Base-by-base conservation (phyloP, 2,329 filamentous ascomycete genomes). In the Cryphonectria carpinicola region DNA sequence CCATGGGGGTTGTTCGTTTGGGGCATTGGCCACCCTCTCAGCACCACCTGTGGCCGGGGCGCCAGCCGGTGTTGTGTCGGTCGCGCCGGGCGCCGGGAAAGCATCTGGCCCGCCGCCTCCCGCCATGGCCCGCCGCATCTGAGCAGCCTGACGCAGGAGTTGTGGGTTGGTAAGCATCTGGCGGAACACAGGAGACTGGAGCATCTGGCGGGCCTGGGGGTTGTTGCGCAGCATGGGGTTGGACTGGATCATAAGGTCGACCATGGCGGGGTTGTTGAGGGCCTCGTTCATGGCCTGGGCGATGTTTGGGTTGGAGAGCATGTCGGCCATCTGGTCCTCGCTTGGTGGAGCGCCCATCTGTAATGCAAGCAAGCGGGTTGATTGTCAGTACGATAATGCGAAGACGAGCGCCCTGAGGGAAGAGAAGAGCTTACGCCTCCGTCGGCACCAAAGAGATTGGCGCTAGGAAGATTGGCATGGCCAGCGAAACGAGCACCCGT, bases 401-500 rank as follows among this genome's bases (percentile, higher is more conserved):
- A 52, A 46, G 22, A 54, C 65, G 14, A 14, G 46, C 25, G 35
- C 5, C 35, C 13, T 19, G 64, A 28, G 65, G 65, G 49, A 49
- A 63, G 61, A 67, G 32, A 62, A 25, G 71, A 58, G 89, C 94
- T 86, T 86, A 97, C 94, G 72, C 95, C 95, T 77, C 95, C 95
- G 79, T 98, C 95, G 37, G 95, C 93, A 19, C 96, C 95, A 80
- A 99, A 98, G 83, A 94, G 90, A 73, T 95, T 93, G 73, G 92
- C 90, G 69, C 92, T 93, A 4, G 96, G 96, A 54, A 99, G 87
- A 72, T 94, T 93, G 70, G 95, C 91, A 79, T 97, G 94, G 8
- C 96, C 96, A 58, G 96, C 96, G 81, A 97, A 98, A 75, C 96
- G 88, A 39, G 96, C 96, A 68, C 96, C 95, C 0, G 96, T 99